Conservation (phyloP, 768 basidiomycete species). For the Antrodiella citrinella region DNA sequence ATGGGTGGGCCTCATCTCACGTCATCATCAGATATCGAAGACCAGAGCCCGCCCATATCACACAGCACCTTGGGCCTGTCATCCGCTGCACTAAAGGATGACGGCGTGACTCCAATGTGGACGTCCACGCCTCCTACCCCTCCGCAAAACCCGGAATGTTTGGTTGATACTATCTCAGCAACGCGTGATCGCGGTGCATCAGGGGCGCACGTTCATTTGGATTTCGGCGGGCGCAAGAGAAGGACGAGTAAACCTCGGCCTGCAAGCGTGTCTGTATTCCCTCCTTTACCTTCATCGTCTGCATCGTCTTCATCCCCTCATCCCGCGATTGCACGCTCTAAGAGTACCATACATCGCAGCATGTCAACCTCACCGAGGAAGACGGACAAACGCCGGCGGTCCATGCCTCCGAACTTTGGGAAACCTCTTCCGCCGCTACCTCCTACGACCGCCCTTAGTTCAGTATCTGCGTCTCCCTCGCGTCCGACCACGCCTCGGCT, state of each 20-base stretch:
- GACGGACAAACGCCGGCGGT: not conserved
- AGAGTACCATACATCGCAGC: not conserved
- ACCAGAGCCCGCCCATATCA: not conserved
- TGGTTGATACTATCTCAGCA: not conserved
- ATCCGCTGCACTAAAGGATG: not conserved
- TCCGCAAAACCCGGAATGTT: constrained; percentile 23
- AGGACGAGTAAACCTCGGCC: constrained; percentile 3
- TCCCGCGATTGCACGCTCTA: constrained; percentile 2
- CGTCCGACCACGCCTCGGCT: not conserved
- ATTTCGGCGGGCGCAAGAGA: not conserved
- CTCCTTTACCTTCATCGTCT: constrained; percentile 31
- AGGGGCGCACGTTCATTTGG: not conserved
- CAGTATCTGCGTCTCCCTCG: not conserved
- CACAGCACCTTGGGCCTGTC: not conserved
- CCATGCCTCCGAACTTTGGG: constrained; percentile 5
- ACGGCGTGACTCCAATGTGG: constrained; percentile 37
- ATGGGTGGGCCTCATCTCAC: not conserved
- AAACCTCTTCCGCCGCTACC: not conserved
- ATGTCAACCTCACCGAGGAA: not conserved
- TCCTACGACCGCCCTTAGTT: not conserved
- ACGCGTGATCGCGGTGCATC: not conserved
- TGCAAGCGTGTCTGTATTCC: constrained; percentile 5
- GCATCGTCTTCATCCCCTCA: constrained; percentile 37
- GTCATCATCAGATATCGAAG: not conserved
- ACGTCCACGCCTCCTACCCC: constrained; percentile 54